These are phyloP conservation scores for Camptophora hylomeconis DNA, from an alignment of 2,329 filamentous ascomycete genomes.

Conservation along the genomic window DNA sequence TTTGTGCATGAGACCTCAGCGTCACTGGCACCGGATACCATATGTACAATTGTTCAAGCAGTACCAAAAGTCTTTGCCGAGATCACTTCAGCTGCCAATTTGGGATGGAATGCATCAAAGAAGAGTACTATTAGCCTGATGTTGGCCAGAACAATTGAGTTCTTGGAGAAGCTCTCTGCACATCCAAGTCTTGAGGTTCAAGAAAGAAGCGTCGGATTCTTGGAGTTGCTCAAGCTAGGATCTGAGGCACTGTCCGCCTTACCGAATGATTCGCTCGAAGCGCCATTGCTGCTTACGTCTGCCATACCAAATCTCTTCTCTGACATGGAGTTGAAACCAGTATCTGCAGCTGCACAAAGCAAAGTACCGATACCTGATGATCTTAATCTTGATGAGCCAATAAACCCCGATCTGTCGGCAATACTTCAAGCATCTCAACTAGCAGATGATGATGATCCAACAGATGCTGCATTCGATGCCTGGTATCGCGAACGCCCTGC, in stretches of 20 bases:
- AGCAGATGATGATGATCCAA: constrained; percentile 29
- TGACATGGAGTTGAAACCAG: constrained; percentile 82
- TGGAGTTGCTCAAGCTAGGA: constrained; percentile 76
- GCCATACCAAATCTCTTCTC: constrained; percentile 79
- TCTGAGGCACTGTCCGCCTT: constrained; percentile 51
- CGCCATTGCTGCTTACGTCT: constrained; percentile 75
- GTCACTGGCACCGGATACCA: constrained; percentile 48
- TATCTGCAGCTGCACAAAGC: constrained; percentile 65
- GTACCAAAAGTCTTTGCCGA: constrained; percentile 71
- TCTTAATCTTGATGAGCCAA: constrained; percentile 67
- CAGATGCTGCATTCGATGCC: constrained; percentile 26
- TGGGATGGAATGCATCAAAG: constrained; percentile 57
- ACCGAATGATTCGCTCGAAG: constrained; percentile 33
- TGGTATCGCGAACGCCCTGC: constrained; percentile 26
- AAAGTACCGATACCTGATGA: constrained; percentile 71
- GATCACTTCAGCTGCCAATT: constrained; percentile 51
- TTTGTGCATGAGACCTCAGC: constrained; percentile 55
- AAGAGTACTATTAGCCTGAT: constrained; percentile 65
- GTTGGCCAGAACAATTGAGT: constrained; percentile 68
- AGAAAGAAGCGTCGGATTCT: constrained; percentile 83
- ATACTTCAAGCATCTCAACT: constrained; percentile 44
- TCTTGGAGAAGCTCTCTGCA: constrained; percentile 62
- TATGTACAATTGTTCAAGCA: constrained; percentile 73
- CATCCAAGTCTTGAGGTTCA: constrained; percentile 90
- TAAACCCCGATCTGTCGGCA: constrained; percentile 59